A percentile compares a stretch with the other conserved stretches of the same genome.
Evolutionary conservation across 202 grass and related monocot species (phyloP).

Genomic region (Setaria viridis): DNA sequence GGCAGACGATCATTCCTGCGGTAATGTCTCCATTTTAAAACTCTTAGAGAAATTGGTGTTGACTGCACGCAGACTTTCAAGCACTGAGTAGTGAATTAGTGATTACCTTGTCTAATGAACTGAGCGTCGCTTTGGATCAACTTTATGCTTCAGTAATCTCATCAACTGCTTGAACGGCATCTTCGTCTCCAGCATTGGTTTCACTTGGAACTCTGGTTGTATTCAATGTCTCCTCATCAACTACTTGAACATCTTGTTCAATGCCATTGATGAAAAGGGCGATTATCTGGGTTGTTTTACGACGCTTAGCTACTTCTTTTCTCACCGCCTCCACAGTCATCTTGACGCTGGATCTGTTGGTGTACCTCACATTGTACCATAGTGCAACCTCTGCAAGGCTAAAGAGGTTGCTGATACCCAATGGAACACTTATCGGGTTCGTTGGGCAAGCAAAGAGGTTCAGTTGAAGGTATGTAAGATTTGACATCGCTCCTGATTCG

Average conservation of each 20-base stretch:
- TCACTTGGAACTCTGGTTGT: too few relatives aligned
- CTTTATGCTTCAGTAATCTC: too few relatives aligned
- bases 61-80: too few relatives aligned
- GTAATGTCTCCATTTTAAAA: too few relatives aligned
- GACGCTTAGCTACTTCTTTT: neutral
- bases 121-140: too few relatives aligned
- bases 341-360: neutral
- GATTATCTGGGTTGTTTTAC: neutral
- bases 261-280: neutral
- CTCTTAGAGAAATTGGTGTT: too few relatives aligned
- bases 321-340: neutral
- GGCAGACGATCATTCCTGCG: too few relatives aligned
- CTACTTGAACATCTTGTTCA: neutral
- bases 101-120: too few relatives aligned
- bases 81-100: too few relatives aligned
- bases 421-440: neutral
- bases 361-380: neutral
- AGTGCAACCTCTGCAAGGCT: neutral
- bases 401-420: neutral
- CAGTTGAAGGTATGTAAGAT: conserved; percentile 1
- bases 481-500: neutral
- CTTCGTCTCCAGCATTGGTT: too few relatives aligned
- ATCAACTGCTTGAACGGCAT: too few relatives aligned
- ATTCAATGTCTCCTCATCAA: too few relatives aligned
- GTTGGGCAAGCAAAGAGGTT: neutral